Conservation (phyloP, 495 filamentous ascomycete species). For the Penicillium malachiteum region DNA sequence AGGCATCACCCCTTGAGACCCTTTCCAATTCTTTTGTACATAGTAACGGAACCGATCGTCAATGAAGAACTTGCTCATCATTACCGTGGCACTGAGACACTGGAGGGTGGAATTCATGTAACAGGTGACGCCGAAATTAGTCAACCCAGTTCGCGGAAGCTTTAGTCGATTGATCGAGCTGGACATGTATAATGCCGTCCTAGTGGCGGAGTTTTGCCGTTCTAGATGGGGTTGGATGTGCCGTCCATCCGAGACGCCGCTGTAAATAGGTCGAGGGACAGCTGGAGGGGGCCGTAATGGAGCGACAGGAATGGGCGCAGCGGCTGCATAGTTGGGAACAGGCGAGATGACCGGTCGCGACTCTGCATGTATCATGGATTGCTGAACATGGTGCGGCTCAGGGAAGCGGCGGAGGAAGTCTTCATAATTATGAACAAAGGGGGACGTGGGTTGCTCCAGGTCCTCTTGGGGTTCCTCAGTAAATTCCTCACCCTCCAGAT, state of each 20-base stretch:
- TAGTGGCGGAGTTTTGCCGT: slow-evolving; percentile 46
- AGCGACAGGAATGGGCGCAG: slow-evolving; percentile 35
- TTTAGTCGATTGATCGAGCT: slow-evolving; percentile 47
- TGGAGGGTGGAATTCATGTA: slow-evolving; percentile 92
- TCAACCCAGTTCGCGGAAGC: slow-evolving; percentile 68
- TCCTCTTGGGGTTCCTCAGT: slow-evolving; percentile 39
- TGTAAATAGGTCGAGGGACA: slow-evolving; percentile 81
- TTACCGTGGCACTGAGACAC: slow-evolving; percentile 71
- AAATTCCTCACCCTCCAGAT: slow-evolving; percentile 38
- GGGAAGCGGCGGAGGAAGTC: slow-evolving; percentile 85
- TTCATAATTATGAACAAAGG: slow-evolving; percentile 59
- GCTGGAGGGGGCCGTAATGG: slow-evolving; percentile 75
- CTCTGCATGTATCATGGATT: slow-evolving; percentile 66
- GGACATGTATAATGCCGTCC: slow-evolving; percentile 45
- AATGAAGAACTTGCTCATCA: slow-evolving; percentile 67
- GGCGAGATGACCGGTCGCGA: slow-evolving; percentile 21
- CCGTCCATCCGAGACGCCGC: slow-evolving; percentile 73
- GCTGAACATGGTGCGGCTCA: slow-evolving; percentile 63
- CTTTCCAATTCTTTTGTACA: slow-evolving; percentile 64
- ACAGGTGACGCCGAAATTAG: slow-evolving; percentile 79
- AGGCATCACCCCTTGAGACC: slow-evolving; percentile 74
- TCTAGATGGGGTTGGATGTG: slow-evolving; percentile 52
- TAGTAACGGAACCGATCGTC: slow-evolving; percentile 55
- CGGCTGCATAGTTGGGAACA: slow-evolving; percentile 37
- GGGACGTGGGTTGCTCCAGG: slow-evolving; percentile 34